A percentile compares a stretch with the other conserved stretches of the same genome.
These are phyloP conservation scores for Microbotryum violaceum DNA, from an alignment of 1,284 basidiomycete species.

Conservation along the genomic window DNA sequence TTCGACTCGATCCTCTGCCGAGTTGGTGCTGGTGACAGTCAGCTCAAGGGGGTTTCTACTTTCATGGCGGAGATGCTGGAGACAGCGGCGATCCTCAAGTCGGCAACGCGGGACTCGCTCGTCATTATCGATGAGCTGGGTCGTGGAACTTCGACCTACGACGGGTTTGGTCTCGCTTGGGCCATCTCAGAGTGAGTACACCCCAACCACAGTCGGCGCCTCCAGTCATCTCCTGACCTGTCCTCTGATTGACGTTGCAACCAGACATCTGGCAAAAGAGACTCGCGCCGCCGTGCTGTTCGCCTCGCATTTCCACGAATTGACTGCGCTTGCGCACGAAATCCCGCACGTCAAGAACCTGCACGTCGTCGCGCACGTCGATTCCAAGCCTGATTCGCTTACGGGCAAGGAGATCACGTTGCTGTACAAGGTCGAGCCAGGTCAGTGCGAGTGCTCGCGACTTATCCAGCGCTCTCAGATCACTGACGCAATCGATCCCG, in stretches of 20 bases:
- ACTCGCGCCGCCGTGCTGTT: conserved; percentile 93
- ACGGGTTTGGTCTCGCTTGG: conserved; percentile 98
- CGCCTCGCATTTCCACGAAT: conserved; percentile 93
- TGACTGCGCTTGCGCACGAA: conserved; percentile 83
- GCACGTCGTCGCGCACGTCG: conserved; percentile 90
- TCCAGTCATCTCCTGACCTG: not conserved
- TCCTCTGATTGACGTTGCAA: not conserved
- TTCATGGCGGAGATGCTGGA: conserved; percentile 99
- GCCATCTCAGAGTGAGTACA: conserved; percentile 83
- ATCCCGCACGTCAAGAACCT: conserved; percentile 83
- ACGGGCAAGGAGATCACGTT: conserved; percentile 68
- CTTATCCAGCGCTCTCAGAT: not conserved
- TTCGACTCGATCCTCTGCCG: conserved; percentile 95
- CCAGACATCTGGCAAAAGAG: conserved; percentile 80
- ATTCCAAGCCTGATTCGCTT: conserved; percentile 54
- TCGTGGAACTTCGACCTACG: conserved; percentile 96
- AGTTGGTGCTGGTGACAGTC: conserved; percentile 95
- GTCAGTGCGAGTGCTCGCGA: conserved; percentile 43
- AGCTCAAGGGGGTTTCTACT: conserved; percentile 93
- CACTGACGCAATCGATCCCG: conserved; percentile 45
- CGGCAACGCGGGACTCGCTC: conserved; percentile 83
- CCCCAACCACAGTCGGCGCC: not conserved
- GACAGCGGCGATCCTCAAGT: conserved; percentile 89
- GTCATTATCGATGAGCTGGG: conserved; percentile 99
- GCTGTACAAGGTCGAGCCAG: conserved; percentile 91